Conservation (phyloP, 2,329 filamentous ascomycete species). For the Madurella mycetomatis region DNA sequence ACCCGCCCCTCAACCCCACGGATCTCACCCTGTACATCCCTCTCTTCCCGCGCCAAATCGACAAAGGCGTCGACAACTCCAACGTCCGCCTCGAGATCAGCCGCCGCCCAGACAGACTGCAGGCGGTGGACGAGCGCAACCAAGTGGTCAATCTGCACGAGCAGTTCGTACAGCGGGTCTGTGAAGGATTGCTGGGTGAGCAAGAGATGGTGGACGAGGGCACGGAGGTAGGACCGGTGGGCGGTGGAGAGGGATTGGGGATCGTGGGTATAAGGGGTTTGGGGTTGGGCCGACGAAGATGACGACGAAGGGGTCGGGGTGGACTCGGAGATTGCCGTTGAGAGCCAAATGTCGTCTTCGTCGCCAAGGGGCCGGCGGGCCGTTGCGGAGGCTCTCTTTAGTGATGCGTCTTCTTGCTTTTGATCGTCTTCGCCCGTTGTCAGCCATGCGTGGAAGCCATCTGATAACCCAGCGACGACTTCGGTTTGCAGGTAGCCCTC, state of each 20-base stretch:
- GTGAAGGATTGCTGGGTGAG: conserved; percentile 62
- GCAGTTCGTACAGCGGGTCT: conserved; percentile 58
- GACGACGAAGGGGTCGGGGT: conserved; percentile 16
- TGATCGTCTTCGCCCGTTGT: conserved; percentile 39
- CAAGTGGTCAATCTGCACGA: conserved; percentile 75
- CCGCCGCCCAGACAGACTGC: conserved; percentile 68
- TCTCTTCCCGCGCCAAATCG: conserved; percentile 68
- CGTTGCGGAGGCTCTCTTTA: background rate
- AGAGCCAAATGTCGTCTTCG: conserved; percentile 42
- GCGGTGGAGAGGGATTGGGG: conserved; percentile 79
- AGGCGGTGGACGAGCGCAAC: conserved; percentile 72
- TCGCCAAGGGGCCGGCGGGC: conserved; percentile 12
- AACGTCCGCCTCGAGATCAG: conserved; percentile 77
- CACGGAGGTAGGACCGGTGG: conserved; percentile 70
- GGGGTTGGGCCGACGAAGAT: conserved; percentile 18
- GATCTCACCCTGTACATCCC: conserved; percentile 61
- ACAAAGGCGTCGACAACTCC: conserved; percentile 73
- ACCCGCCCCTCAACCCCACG: conserved; percentile 59
- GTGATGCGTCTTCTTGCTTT: conserved; percentile 20
- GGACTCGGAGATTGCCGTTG: conserved; percentile 18
- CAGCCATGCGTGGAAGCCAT: conserved; percentile 74
- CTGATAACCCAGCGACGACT: conserved; percentile 76
- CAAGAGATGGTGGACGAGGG: conserved; percentile 62
- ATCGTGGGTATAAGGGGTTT: conserved; percentile 54
- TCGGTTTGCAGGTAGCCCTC: conserved; percentile 87